Evolutionary conservation across 805 yeast genomes (phyloP).

Genomic region (Monosporozyma aerobia): DNA sequence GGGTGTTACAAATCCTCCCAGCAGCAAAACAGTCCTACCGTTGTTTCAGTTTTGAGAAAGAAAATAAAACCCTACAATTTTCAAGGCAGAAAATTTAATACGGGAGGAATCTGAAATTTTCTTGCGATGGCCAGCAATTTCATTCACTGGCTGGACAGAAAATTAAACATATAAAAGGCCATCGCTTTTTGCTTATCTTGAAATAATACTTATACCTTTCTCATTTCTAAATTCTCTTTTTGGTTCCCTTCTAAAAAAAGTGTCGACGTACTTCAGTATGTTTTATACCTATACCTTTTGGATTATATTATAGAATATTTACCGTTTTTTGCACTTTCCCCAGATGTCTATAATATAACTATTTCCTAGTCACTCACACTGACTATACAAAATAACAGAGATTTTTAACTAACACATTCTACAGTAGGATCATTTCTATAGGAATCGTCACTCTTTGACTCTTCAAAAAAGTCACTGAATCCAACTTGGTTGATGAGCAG

Average conservation of each 20-base stretch:
- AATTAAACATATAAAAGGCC: constrained; percentile 1
- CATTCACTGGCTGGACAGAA: no score
- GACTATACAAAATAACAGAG: constrained; percentile 5
- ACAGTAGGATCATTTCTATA: constrained; percentile 97
- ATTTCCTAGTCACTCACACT: not conserved
- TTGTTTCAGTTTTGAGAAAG: no score
- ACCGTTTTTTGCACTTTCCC: not conserved
- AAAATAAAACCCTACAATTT: not conserved
- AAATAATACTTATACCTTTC: constrained; percentile 30
- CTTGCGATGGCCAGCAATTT: no score
- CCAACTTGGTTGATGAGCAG: constrained; percentile 98
- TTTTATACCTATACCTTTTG: constrained; percentile 24
- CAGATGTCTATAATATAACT: not conserved
- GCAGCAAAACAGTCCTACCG: not conserved
- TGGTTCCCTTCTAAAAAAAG: constrained; percentile 23
- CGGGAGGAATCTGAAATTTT: not conserved
- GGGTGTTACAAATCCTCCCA: not conserved
- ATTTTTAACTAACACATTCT: constrained; percentile 37
- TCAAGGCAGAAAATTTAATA: not conserved
- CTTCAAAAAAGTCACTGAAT: constrained; percentile 98
- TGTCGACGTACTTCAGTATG: constrained; percentile 96
- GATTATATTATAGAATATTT: not conserved
- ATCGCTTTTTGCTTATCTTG: not conserved
- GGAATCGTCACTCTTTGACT: constrained; percentile 98
- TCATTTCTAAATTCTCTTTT: constrained; percentile 28